Evolutionary conservation across 2,329 filamentous ascomycete species (phyloP), one percentile per base, ranked within the genome.

Genomic region (Tetracladium maxilliforme): DNA sequence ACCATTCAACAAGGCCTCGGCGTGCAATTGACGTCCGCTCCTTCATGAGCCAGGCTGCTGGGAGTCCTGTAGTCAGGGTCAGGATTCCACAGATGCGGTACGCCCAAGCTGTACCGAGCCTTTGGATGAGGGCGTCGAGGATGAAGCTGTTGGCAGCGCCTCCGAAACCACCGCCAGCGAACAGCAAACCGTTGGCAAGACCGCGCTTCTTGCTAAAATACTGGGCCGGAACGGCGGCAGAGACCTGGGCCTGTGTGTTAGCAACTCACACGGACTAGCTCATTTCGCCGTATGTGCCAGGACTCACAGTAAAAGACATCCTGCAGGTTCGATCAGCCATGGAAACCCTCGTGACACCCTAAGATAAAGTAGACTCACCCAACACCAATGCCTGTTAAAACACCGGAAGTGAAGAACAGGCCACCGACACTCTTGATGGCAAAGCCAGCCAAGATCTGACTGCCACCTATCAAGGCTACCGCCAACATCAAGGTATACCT

Each of bases 171-270:
- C 65, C 64, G 2, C 60, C 61, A 0, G 58, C 53, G 24, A 56
- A 64, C 19, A 68, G 52, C 9, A 69, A 43, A 0, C 65, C 66
- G 30, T 68, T 70, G 1, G 64, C 66, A 0, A 68, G 42, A 0
- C 65, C 67, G 4, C 62, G 57, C 30, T 57, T 64, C 3, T 48
- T 48, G 22, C 43, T 54, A 30, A 72, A 71, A 32, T 67, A 71
- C 32, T 70, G 65, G 0, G 62, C 52, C 4, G 64, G 54, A 1
- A 55, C 50, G 1, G 52, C 49, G 3, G 57, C 58, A n/a, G 56
- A 49, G 3, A 64, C 52, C 47, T 58, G n/a, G n/a, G n/a, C n/a
- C n/a, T n/a, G n/a, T 54, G 29, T 35, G 34, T 33, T 42, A 24
- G 14, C 6, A 11, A 28, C 33, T 14, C 34, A 39, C 36, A 23